Evolutionary conservation across 257 asterid species (phyloP), one percentile per base, ranked within the genome.

Genomic region (Jacaranda copaia): DNA sequence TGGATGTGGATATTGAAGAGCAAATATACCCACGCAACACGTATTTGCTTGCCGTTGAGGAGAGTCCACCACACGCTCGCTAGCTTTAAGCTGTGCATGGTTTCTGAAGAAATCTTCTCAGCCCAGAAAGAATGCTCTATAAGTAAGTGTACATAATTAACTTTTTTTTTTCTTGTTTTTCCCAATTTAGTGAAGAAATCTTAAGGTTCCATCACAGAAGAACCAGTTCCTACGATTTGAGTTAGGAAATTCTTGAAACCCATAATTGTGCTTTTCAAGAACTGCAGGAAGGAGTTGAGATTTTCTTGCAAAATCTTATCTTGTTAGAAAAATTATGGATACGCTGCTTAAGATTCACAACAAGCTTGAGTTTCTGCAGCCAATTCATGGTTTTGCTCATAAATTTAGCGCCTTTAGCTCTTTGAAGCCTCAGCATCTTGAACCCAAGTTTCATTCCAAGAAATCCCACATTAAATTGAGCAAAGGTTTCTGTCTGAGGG

Each of bases 291-390:
- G 45, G 72, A 79, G 32, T 76, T 77, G 75, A 40, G 59, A 8
- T 75, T 74, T 57, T 60, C 55, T 81, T 64, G 68, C 42, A 84
- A 73, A 42, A 43, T 36, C 4, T 6, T 19, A 40, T 58, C 66
- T 79, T 72, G 77, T 58, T 70, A 19, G 55, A 74, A 66, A 40
- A 66, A 40, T 64, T 38, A 96, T 93, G 98, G 97, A 85, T 81
- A 91, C 92, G 63, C 82, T 93, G 68, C 89, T 91, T 75, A 91
- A 88, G 68, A 92, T 88, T 55, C 97, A 89, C 76, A 91, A 86
- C 68, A 89, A 89, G 88, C 93, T 93, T 73, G 92, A 89, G 52
- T 90, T 89, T 85, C 80, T 84, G 82, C 94, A 87, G 77, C 91
- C 97, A 40, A 9, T 85, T 73, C 81, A 85, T 84, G 92, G 91